Percentiles rank a stretch among this genome's conserved stretches.
phyloP scores from a whole-genome alignment of 495 filamentous ascomycete genomes.

The Neurospora hispaniola region DNA sequence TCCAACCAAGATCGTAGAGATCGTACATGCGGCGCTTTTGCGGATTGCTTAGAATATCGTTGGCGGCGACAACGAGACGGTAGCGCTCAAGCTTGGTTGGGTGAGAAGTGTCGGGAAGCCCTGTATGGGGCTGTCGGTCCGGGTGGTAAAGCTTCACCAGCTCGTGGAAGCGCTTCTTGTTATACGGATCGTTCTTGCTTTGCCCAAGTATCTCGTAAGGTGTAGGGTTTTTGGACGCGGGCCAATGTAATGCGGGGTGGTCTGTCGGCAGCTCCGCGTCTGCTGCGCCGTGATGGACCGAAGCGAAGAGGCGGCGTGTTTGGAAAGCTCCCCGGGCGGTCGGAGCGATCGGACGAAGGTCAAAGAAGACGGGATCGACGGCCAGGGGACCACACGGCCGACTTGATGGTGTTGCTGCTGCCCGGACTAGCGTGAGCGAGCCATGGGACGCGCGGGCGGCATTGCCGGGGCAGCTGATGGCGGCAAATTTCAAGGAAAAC shows the following conservation, averaged over 20 bases:
- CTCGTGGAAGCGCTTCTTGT: slow-evolving; percentile 73
- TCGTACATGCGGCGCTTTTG: slow-evolving; percentile 73
- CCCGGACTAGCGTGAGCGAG: slow-evolving; percentile 3
- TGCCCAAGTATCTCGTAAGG: slow-evolving; percentile 84
- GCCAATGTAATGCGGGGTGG: slow-evolving; percentile 27
- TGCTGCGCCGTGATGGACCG: slow-evolving; percentile 7
- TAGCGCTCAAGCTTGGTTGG: slow-evolving; percentile 71
- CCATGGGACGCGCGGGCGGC: slow-evolving; percentile 9
- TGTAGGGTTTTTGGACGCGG: slow-evolving; percentile 45
- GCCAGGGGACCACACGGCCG: slow-evolving; percentile 1
- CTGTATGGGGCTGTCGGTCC: slow-evolving; percentile 48
- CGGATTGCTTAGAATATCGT: slow-evolving; percentile 83
- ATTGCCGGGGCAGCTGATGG: slow-evolving; percentile 18
- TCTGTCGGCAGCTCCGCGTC: slow-evolving; percentile 12
- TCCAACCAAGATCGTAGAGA: slow-evolving; percentile 71
- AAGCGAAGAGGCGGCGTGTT: slow-evolving; percentile 9
- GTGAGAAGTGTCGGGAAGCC: slow-evolving; percentile 38
- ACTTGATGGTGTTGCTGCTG: slow-evolving; percentile 22
- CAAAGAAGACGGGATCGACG: background rate
- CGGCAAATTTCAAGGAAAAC: slow-evolving; percentile 23
- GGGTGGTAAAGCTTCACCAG: slow-evolving; percentile 95
- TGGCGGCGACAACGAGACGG: slow-evolving; percentile 72
- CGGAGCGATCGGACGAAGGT: background rate
- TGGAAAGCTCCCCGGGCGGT: background rate
- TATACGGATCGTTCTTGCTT: slow-evolving; percentile 54